These are phyloP conservation scores for Aspergillus baeticus DNA, from an alignment of 495 filamentous ascomycete species.

Conservation along the genomic window DNA sequence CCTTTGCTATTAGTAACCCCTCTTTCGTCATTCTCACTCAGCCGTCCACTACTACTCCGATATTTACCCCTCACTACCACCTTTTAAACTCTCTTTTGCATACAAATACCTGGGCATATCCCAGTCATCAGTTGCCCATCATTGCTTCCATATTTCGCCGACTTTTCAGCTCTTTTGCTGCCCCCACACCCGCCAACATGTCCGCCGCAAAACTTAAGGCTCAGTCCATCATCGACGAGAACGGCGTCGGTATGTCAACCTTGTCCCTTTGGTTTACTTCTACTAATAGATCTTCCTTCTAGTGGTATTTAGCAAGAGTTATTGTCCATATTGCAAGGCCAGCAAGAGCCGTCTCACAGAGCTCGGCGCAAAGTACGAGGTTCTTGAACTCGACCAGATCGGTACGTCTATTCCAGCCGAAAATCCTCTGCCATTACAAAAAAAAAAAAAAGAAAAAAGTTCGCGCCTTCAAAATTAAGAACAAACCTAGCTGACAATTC, in stretches of 20 bases:
- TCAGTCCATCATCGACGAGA: constrained; percentile 84
- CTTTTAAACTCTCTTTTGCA: neutral
- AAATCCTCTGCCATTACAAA: neutral
- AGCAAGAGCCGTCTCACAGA: constrained; percentile 71
- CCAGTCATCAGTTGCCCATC: constrained; percentile 41
- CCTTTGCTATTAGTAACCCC: neutral
- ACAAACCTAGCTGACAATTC: too few relatives aligned
- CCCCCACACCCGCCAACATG: constrained; percentile 62
- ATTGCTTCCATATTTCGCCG: constrained; percentile 76
- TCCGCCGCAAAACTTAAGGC: constrained; percentile 85
- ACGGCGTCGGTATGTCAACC: constrained; percentile 72
- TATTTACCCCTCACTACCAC: neutral
- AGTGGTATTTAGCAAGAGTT: constrained; percentile 96
- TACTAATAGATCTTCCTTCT: too few relatives aligned
- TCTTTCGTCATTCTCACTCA: constrained; percentile 5
- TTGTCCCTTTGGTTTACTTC: neutral
- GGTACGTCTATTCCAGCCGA: constrained; percentile 47
- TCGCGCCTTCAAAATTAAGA: too few relatives aligned
- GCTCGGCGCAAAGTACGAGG: constrained; percentile 67
- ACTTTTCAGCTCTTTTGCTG: constrained; percentile 65
- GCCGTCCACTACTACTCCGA: too few relatives aligned
- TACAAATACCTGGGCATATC: neutral
- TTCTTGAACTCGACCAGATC: constrained; percentile 82
- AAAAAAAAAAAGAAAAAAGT: too few relatives aligned
- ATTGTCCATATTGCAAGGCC: constrained; percentile 91